Conservation (phyloP, 805 yeast genomes). For the Barnettozyma sucrosica region DNA sequence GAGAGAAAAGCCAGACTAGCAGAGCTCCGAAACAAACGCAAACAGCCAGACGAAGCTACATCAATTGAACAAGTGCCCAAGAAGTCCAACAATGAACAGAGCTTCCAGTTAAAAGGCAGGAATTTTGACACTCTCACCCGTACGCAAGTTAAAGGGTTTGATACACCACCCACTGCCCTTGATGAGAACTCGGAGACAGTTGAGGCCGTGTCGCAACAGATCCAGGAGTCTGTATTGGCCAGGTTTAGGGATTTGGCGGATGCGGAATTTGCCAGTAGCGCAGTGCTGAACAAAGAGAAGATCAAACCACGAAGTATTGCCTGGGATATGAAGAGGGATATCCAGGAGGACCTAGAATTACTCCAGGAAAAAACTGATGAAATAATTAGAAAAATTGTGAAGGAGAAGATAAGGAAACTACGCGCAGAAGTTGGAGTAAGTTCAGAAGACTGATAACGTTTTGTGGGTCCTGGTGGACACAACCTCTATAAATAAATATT, state of each 20-base stretch:
- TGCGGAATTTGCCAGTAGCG: background rate
- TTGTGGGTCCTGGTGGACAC: background rate
- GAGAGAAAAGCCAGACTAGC: constrained; percentile 28
- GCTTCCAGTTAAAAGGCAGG: constrained; percentile 11
- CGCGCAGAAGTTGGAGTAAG: constrained; percentile 1
- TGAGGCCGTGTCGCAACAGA: constrained; percentile 29
- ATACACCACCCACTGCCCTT: constrained; percentile 21
- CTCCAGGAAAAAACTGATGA: constrained; percentile 38
- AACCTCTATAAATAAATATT: background rate
- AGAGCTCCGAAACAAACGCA: constrained; percentile 20
- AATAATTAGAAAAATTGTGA: constrained; percentile 34
- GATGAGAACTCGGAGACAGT: constrained; percentile 31
- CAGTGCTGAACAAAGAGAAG: background rate
- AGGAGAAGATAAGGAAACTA: constrained; percentile 27
- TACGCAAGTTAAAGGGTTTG: constrained; percentile 14
- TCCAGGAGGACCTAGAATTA: constrained; percentile 32
- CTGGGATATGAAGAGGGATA: constrained; percentile 34
- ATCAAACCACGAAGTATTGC: constrained; percentile 20
- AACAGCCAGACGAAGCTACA: constrained; percentile 4
- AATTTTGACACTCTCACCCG: constrained; percentile 20
- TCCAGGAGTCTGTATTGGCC: constrained; percentile 25
- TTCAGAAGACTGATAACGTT: background rate
- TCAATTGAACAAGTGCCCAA: constrained; percentile 6
- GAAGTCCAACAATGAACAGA: background rate
- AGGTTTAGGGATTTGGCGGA: constrained; percentile 16